Conservation (phyloP, 257 asterid species). For the Penstemon eatonii region DNA sequence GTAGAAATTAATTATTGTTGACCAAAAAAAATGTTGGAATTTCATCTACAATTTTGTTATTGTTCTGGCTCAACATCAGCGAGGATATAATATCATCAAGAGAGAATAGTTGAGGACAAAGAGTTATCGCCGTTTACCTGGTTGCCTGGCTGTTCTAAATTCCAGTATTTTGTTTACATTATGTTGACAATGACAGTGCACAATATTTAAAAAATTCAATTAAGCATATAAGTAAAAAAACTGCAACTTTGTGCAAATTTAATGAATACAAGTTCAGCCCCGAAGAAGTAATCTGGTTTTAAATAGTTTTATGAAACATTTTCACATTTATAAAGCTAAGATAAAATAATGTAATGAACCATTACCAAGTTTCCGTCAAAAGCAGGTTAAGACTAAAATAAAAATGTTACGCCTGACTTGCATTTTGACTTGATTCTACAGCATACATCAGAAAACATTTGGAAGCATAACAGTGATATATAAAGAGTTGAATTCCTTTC, state of each 20-base stretch:
- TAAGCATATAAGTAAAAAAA: not conserved
- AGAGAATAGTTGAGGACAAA: too few species aligned
- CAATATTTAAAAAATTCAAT: not conserved
- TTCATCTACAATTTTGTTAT: too few species aligned
- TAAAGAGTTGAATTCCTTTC: not conserved
- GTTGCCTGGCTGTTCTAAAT: too few species aligned
- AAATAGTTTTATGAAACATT: not conserved
- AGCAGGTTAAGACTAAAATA: not conserved
- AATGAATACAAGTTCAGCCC: too few species aligned
- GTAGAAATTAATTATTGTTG: slow-evolving; percentile 9
- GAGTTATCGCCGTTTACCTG: too few species aligned
- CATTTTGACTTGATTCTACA: slow-evolving; percentile 5
- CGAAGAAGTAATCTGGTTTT: not conserved
- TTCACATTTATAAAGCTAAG: not conserved
- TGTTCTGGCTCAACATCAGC: not conserved
- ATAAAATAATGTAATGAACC: not conserved
- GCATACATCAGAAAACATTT: not conserved
- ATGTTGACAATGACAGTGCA: not conserved
- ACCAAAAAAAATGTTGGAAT: not conserved
- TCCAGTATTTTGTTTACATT: too few species aligned
- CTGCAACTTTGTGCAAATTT: not conserved
- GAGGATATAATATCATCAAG: too few species aligned
- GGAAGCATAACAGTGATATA: slow-evolving; percentile 10
- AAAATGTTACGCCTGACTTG: slow-evolving; percentile 4
- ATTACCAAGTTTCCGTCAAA: not conserved